Conservation (phyloP, 495 filamentous ascomycete genomes). For the Neurospora terricola region DNA sequence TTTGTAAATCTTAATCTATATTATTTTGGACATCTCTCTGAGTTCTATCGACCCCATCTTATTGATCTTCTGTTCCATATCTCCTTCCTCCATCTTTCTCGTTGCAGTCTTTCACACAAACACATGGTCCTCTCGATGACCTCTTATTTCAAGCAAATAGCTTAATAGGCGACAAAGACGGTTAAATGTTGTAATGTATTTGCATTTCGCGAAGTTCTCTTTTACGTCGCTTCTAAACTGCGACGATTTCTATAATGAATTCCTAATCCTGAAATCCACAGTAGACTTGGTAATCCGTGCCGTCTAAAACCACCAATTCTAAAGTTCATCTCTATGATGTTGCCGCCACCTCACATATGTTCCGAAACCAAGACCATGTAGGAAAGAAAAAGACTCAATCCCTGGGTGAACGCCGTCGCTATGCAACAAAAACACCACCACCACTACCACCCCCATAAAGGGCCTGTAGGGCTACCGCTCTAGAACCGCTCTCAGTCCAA, state of each 20-base stretch:
- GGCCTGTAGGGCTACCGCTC: not conserved
- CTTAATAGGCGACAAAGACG: not conserved
- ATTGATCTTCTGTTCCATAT: not conserved
- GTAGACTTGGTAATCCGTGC: not conserved
- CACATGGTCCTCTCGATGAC: not conserved
- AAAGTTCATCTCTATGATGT: not conserved
- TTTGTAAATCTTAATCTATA: not conserved
- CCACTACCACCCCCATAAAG: not conserved
- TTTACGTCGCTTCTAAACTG: not conserved
- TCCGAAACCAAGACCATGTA: not conserved
- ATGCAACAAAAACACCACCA: constrained; percentile 6
- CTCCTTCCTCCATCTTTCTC: not conserved
- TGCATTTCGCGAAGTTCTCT: not conserved
- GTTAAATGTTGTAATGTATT: not conserved
- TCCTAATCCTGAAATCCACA: not conserved
- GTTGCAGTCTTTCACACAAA: not conserved
- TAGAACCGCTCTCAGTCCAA: constrained; percentile 23
- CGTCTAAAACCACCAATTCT: not conserved
- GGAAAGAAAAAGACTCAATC: not conserved
- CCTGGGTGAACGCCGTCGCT: constrained; percentile 13
- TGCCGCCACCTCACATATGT: not conserved
- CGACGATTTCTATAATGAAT: not conserved
- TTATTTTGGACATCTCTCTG: not conserved
- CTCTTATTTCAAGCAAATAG: not conserved
- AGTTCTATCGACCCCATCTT: not conserved